Conservation (phyloP, 495 filamentous ascomycete species). For the Penicillium herquei region DNA sequence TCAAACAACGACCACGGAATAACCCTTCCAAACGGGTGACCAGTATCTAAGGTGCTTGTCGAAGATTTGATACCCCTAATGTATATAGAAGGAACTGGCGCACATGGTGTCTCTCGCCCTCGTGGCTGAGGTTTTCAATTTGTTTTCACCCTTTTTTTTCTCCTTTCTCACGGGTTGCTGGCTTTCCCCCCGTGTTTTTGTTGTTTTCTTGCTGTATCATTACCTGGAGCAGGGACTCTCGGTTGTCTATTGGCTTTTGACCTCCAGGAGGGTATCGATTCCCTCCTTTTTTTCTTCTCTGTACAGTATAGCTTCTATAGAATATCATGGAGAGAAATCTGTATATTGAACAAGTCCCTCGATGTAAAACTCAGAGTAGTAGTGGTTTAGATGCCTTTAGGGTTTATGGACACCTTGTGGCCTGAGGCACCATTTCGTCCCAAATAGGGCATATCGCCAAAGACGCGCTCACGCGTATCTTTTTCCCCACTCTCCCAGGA, state of each 20-base stretch:
- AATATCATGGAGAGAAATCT: background rate
- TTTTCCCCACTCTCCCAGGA: slow-evolving; percentile 34
- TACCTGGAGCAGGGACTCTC: slow-evolving; percentile 3
- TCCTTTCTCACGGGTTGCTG: background rate
- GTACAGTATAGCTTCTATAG: background rate
- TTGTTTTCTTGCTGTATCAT: slow-evolving; percentile 15
- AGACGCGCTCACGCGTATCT: slow-evolving; percentile 28
- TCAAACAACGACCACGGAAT: slow-evolving; percentile 67
- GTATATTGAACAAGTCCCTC: too few relatives aligned
- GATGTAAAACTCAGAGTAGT: too few relatives aligned
- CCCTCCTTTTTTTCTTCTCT: background rate
- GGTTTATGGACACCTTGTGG: background rate
- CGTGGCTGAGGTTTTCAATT: slow-evolving; percentile 3
- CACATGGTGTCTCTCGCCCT: slow-evolving; percentile 28
- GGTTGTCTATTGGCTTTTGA: slow-evolving; percentile 4
- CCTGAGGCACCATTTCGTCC: slow-evolving; percentile 25
- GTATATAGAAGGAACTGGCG: slow-evolving; percentile 40
- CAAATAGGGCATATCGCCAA: slow-evolving; percentile 38
- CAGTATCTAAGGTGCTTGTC: slow-evolving; percentile 30
- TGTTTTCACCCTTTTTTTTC: slow-evolving; percentile 8
- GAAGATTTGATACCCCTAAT: slow-evolving; percentile 35
- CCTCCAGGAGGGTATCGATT: background rate
- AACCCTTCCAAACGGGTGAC: slow-evolving; percentile 49
- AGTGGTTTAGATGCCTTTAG: too few relatives aligned
- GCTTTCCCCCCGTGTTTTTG: background rate